phyloP scores from a whole-genome alignment of 177 flowering plant species.

The Vitis hybrid region DNA sequence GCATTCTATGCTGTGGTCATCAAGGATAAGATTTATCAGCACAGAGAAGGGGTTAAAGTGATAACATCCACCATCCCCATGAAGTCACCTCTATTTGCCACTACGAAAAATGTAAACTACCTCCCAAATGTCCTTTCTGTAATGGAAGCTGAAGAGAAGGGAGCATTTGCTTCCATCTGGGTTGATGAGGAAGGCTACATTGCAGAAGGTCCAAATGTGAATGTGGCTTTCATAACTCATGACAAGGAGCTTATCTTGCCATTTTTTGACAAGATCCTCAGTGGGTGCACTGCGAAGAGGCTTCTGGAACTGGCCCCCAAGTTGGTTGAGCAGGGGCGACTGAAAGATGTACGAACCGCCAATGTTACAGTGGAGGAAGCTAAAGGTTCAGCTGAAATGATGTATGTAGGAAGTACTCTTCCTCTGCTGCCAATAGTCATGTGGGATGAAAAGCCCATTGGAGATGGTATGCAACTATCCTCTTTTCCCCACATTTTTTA shows the following conservation, averaged over 20 bases:
- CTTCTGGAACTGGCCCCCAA: slow-evolving; percentile 70
- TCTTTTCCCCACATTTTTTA: not conserved
- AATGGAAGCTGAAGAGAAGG: slow-evolving; percentile 88
- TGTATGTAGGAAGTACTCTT: slow-evolving; percentile 83
- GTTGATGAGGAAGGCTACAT: slow-evolving; percentile 76
- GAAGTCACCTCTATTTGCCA: slow-evolving; percentile 77
- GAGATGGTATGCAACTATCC: slow-evolving; percentile 53
- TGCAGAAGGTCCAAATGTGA: slow-evolving; percentile 90
- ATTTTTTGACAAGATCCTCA: slow-evolving; percentile 69
- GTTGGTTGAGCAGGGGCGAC: slow-evolving; percentile 60
- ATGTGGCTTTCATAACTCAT: slow-evolving; percentile 73
- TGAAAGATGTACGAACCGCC: slow-evolving; percentile 48
- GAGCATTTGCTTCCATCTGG: slow-evolving; percentile 82
- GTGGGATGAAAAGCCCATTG: slow-evolving; percentile 80
- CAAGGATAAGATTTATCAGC: slow-evolving; percentile 49
- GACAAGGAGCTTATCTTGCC: slow-evolving; percentile 79
- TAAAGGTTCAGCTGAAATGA: slow-evolving; percentile 73
- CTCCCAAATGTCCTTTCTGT: slow-evolving; percentile 76
- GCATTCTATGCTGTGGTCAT: slow-evolving; percentile 89
- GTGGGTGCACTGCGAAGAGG: slow-evolving; percentile 85
- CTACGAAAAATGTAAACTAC: slow-evolving; percentile 87
- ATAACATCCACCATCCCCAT: slow-evolving; percentile 80
- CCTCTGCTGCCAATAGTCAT: slow-evolving; percentile 65
- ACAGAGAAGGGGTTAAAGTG: slow-evolving; percentile 80
- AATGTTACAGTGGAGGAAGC: slow-evolving; percentile 65